Evolutionary conservation across 106 monocot genomes (phyloP).

Genomic region (Phalaenopsis aphrodite): DNA sequence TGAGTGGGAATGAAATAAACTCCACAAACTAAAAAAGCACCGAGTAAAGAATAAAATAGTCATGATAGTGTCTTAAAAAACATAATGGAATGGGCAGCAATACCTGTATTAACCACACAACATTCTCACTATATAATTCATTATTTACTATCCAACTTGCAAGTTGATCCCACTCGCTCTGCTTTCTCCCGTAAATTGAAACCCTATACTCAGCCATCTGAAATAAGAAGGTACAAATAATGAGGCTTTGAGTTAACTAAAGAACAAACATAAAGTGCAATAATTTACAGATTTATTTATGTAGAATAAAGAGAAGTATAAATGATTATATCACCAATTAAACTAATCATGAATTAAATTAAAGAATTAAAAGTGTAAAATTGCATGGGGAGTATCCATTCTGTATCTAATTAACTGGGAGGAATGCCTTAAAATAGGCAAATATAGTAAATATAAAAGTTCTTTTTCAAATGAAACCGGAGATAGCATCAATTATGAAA

Average conservation of each 20-base stretch:
- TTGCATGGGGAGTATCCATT: too few relatives aligned
- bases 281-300: neutral
- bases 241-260: neutral
- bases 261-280: neutral
- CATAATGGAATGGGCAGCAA: neutral
- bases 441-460: too few relatives aligned
- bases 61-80: neutral
- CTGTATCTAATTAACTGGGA: too few relatives aligned
- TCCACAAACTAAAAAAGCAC: neutral
- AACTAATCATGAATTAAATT: neutral
- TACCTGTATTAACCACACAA: slow-evolving; percentile 99
- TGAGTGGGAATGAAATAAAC: neutral
- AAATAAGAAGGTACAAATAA: slow-evolving; percentile 4
- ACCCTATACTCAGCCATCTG: slow-evolving; percentile 99
- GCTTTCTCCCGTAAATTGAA: slow-evolving; percentile 97
- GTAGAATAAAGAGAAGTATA: neutral
- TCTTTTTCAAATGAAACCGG: too few relatives aligned
- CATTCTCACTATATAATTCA: slow-evolving; percentile 91
- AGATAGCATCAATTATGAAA: too few relatives aligned
- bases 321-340: neutral
- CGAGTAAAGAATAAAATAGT: neutral
- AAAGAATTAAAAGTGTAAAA: neutral
- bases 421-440: too few relatives aligned
- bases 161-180: slow-evolving; percentile 99
- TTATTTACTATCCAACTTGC: slow-evolving; percentile 99